Evolutionary conservation across 2,329 filamentous ascomycete genomes (phyloP), one percentile per base, ranked within the genome.

Genomic region (Colletotrichum cordylinicola): DNA sequence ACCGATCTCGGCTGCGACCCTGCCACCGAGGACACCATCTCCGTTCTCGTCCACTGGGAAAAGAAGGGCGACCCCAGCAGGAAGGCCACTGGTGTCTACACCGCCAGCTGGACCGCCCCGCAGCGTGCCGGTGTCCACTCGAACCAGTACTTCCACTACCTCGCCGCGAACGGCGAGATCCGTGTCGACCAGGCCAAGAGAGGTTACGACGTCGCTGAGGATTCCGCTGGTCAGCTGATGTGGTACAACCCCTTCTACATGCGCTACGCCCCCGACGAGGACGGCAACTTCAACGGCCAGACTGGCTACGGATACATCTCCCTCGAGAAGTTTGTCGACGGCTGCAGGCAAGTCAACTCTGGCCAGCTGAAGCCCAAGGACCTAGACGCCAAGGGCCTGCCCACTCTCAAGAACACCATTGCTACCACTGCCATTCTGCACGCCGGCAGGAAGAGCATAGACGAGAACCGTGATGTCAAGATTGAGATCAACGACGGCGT

Each of bases 161-260:
- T 98, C 87, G 96, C 92, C 4, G 91, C 91, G 76, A 91, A 93
- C 72, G 96, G 96, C 78, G 96, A 98, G 87, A 92, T 98, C 80
- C 92, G 95, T 76, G 91, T 98, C 81, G 95, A 98, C 87, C 96
- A 98, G 87, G 96, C 96, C 60, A 98, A 98, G 89, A 92, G 96
- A 70, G 96, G 96, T 64, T 98, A 98, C 86, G 96, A 98, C 82
- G 94, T 98, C 13, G 95, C 96, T n/a, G 94, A 96, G 78, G 96
- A 98, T 83, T 90, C 86, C 24, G 87, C 87, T 2, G 91, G 91
- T 55, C 90, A 93, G 82, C 85, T 98, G 77, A 90, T 93, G 82
- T 98, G 96, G 95, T 94, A 95, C 84, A 98, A 98, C 85, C 96
- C 96, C 83, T 98, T 98, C 86, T 98, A 98, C 86, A 98, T 98